Base-by-base conservation (phyloP, 805 yeast species). In the Metschnikowia similis region DNA sequence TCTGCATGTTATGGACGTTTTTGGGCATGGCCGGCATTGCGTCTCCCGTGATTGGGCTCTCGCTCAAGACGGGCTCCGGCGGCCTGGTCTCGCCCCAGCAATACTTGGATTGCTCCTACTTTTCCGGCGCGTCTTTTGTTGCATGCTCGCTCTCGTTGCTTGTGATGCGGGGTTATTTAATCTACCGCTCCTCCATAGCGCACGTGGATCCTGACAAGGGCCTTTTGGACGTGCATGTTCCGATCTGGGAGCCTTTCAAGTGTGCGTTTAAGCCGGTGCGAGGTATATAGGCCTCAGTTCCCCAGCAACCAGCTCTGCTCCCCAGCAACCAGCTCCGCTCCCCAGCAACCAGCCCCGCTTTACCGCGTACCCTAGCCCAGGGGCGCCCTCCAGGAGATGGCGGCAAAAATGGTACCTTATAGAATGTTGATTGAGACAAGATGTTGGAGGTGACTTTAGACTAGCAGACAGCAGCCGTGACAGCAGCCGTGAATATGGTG, bases 11-110 rank as follows among this genome's bases (percentile, higher is more conserved):
- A 4, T 83, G 86, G 87, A 56, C 74, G 11, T 63, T 74, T 34
- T 58, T 76, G 41, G 87, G 85, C 8, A 50, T 66, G 0, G 67
- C 79, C 31, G 81, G 81, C 2, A 62, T 80, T n/a, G 76, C 72
- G 1, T 75, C 87, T 1, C 88, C 88, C 1, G 74, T 83, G 21
- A 76, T 84, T 51, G 88, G 88, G 6, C 70, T 81, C 14, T 64
- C 75, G 9, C 66, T 83, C 42, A 80, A 80, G 50, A 50, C 56
- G 21, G 63, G 64, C 8, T 54, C 58, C 21, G 40, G 42, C 3
- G 59, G 56, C 1, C 52, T 47, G 26, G 62, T 62, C 26, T 70
- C 70, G 37, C 77, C 83, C 6, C 63, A 67, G 8, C 81, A 77
- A 56, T 84, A 82, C 64, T 58, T 65, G 21, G 58, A 79, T 53